Evolutionary conservation across 257 asterid species (phyloP).

Genomic region (Ilex aquifolium): DNA sequence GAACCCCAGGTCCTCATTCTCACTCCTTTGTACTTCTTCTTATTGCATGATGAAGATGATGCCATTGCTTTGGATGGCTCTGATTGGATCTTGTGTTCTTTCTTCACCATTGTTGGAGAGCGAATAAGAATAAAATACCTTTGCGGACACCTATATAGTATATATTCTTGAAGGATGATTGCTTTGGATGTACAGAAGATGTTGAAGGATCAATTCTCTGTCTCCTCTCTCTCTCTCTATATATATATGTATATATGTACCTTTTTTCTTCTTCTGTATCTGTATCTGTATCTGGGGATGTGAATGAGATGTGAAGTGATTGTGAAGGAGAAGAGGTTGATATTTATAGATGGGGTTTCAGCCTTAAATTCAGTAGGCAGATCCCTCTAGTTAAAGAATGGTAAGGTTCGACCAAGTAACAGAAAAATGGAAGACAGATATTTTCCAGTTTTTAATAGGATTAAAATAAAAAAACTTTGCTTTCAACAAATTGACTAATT

Average conservation of each 20-base stretch:
- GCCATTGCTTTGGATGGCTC: background rate
- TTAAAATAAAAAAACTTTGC: background rate
- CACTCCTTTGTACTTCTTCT: background rate
- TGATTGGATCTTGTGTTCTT: background rate
- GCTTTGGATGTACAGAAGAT: background rate
- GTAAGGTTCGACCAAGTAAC: background rate
- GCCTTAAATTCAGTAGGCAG: background rate
- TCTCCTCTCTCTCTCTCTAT: background rate
- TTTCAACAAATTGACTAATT: background rate
- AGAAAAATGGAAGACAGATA: background rate
- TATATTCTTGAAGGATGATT: no score
- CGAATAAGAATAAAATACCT: no score
- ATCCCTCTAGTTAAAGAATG: background rate
- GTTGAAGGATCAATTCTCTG: no score
- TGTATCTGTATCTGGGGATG: no score
- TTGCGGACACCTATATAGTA: no score
- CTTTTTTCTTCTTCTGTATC: background rate
- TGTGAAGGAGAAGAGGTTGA: background rate
- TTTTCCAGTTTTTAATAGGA: background rate
- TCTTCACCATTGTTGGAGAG: background rate
- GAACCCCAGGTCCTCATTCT: background rate
- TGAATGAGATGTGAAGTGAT: background rate
- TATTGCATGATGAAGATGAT: background rate
- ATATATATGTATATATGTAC: background rate
- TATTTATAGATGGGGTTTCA: background rate